These are phyloP conservation scores for Coniferiporia weirii DNA, from an alignment of 1,284 basidiomycete genomes.

Conservation along the genomic window DNA sequence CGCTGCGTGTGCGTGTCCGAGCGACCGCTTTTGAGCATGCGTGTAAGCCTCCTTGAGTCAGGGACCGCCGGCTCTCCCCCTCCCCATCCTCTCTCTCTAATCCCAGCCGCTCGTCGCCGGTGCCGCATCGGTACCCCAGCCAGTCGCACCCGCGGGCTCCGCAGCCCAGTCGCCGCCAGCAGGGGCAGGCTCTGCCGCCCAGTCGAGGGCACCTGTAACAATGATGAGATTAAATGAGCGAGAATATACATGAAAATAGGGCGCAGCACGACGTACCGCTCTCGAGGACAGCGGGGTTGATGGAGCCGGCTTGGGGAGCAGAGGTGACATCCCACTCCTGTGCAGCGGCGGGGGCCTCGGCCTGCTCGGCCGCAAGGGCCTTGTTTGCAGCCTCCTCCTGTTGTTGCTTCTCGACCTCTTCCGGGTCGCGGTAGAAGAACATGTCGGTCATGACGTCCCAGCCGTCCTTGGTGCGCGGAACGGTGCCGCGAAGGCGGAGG, in stretches of 20 bases:
- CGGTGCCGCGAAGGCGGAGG: constrained; percentile 89
- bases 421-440: constrained; percentile 99
- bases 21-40: neutral
- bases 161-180: constrained; percentile 77
- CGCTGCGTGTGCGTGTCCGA: neutral
- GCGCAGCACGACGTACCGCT: constrained; percentile 46
- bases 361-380: constrained; percentile 52
- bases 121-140: constrained; percentile 57
- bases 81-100: neutral
- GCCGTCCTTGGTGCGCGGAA: constrained; percentile 84
- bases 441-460: constrained; percentile 99
- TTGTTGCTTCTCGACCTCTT: constrained; percentile 97
- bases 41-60: neutral
- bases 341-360: constrained; percentile 40
- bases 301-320: constrained; percentile 59
- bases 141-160: constrained; percentile 52
- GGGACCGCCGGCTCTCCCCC: too few relatives aligned
- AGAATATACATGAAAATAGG: neutral
- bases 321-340: constrained; percentile 78
- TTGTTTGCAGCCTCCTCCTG: constrained; percentile 88
- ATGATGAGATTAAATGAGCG: constrained; percentile 10
- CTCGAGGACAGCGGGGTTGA: constrained; percentile 72
- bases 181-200: constrained; percentile 64
- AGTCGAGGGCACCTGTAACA: constrained; percentile 69
- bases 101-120: constrained; percentile 20